A percentile compares a stretch with the other conserved stretches of the same genome.
These are phyloP conservation scores for Chytriomyces confervae DNA, from an alignment of 192 early-diverging fungal species.

Conservation along the genomic window DNA sequence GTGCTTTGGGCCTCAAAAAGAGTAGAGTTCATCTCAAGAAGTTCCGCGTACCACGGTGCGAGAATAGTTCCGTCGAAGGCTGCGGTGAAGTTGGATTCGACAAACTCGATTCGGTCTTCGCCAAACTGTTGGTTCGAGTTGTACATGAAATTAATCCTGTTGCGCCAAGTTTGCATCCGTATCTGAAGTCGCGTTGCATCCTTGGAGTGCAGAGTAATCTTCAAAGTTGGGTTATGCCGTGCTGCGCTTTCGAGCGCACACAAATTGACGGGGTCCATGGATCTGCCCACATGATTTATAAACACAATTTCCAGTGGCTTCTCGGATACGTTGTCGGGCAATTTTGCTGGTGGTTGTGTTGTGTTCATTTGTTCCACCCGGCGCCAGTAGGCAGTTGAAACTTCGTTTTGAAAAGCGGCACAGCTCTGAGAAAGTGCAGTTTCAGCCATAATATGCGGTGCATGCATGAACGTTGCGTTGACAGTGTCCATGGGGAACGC, in stretches of 20 bases:
- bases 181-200: constrained; percentile 25
- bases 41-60: constrained; percentile 31
- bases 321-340: no score
- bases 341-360: no score
- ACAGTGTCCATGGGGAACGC: no score
- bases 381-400: no score
- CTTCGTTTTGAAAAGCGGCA: no score
- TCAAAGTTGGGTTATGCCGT: constrained; percentile 33
- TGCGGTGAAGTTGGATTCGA: constrained; percentile 7
- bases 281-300: no score
- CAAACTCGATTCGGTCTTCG: not conserved
- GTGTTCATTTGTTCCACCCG: no score
- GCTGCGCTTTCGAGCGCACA: constrained; percentile 45
- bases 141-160: not conserved
- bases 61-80: constrained; percentile 39
- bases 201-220: constrained; percentile 33
- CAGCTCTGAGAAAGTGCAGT: no score
- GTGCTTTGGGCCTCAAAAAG: constrained; percentile 18
- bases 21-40: constrained; percentile 19
- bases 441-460: no score
- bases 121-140: not conserved
- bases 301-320: no score
- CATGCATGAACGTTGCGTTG: no score
- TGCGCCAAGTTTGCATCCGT: constrained; percentile 28
- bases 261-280: constrained; percentile 10